These are phyloP conservation scores for Houttuynia cordata DNA, from an alignment of 164 flowering plant species.

Conservation along the genomic window DNA sequence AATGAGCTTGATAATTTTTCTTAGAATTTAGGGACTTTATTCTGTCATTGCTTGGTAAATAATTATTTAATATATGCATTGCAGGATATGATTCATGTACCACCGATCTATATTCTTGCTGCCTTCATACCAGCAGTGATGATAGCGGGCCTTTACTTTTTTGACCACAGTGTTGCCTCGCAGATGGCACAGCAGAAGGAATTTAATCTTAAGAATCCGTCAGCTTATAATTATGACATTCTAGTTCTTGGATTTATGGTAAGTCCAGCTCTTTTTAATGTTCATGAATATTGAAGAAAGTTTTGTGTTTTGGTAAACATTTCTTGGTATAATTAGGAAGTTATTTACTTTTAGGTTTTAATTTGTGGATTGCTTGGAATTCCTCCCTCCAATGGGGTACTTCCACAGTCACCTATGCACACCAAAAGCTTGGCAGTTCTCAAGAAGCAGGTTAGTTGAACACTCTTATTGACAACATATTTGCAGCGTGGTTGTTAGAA, in stretches of 20 bases:
- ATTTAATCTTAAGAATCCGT: slow-evolving; percentile 41
- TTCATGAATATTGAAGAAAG: background rate
- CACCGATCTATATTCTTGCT: slow-evolving; percentile 30
- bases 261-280: background rate
- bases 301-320: background rate
- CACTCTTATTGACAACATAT: background rate
- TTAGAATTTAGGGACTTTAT: background rate
- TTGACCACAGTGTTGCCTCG: slow-evolving; percentile 51
- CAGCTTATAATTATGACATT: slow-evolving; percentile 42
- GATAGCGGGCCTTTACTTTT: slow-evolving; percentile 48
- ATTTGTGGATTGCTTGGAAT: slow-evolving; percentile 42
- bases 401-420: slow-evolving; percentile 60
- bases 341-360: slow-evolving; percentile 24
- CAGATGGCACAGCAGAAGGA: slow-evolving; percentile 53
- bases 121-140: slow-evolving; percentile 44
- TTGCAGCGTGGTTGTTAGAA: background rate
- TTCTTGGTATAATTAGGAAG: background rate
- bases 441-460: slow-evolving; percentile 29
- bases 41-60: background rate
- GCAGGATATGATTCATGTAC: slow-evolving; percentile 48
- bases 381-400: slow-evolving; percentile 48
- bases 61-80: background rate
- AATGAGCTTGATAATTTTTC: background rate
- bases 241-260: slow-evolving; percentile 44
- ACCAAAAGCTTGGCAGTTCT: slow-evolving; percentile 49